These are phyloP conservation scores for Acer campestre DNA, from an alignment of 345 rosid species.

Conservation along the genomic window DNA sequence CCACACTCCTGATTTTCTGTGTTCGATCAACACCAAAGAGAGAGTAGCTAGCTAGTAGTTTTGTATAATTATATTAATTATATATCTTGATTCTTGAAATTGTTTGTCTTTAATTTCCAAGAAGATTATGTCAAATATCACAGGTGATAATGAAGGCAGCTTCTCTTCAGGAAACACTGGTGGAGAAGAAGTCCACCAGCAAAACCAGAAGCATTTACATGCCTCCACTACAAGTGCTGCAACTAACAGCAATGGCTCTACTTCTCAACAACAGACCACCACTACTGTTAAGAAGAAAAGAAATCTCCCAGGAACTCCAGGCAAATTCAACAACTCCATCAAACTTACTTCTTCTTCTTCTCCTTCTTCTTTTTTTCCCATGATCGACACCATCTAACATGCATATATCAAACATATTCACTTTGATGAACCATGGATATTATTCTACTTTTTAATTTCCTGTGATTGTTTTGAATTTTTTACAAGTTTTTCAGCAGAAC, in stretches of 20 bases:
- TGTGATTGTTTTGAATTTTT: too few relatives aligned
- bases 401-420: not conserved
- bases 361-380: not conserved
- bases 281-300: slow-evolving; percentile 58
- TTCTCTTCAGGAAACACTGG: slow-evolving; percentile 65
- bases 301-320: slow-evolving; percentile 80
- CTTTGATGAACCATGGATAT: not conserved
- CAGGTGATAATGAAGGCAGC: slow-evolving; percentile 62
- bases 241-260: slow-evolving; percentile 36
- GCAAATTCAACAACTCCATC: slow-evolving; percentile 31
- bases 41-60: not conserved
- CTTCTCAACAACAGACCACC: slow-evolving; percentile 38
- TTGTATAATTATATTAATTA: not conserved
- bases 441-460: too few relatives aligned
- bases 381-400: not conserved
- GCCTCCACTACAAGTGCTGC: slow-evolving; percentile 25
- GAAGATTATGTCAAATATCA: slow-evolving; percentile 53
- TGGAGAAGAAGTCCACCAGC: slow-evolving; percentile 53
- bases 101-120: not conserved
- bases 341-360: not conserved
- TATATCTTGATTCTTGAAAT: not conserved
- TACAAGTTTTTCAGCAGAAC: not conserved
- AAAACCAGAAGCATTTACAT: slow-evolving; percentile 27
- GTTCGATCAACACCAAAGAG: slow-evolving; percentile 17
- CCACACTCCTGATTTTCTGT: slow-evolving; percentile 39